Evolutionary conservation across 2,329 filamentous ascomycete genomes (phyloP).

Genomic region (Aspergillus flavus): DNA sequence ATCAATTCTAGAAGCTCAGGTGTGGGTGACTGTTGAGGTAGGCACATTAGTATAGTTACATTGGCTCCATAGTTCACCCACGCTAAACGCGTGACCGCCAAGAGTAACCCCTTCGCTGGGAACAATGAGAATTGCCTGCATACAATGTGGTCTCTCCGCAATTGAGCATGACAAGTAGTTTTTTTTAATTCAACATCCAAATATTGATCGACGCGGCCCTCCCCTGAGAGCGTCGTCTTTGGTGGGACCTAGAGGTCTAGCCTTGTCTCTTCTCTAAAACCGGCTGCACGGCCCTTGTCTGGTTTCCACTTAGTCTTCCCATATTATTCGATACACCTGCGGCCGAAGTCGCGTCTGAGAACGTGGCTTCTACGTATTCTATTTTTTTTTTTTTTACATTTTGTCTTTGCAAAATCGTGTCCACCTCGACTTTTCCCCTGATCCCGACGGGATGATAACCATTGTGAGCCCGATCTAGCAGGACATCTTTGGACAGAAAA

Average conservation of each 20-base stretch:
- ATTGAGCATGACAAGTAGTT: not conserved
- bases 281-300: conserved; percentile 10
- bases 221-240: not conserved
- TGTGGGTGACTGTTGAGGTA: too few relatives aligned
- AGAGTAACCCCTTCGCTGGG: not conserved
- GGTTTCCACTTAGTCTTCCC: conserved; percentile 1
- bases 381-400: not conserved
- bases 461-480: conserved; percentile 20
- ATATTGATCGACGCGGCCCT: not conserved
- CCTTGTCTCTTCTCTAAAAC: not conserved
- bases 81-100: not conserved
- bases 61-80: not conserved
- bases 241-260: conserved; percentile 3
- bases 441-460: conserved; percentile 32
- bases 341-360: conserved; percentile 35
- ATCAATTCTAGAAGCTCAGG: not conserved
- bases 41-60: too few relatives aligned
- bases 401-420: not conserved
- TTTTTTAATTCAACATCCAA: not conserved
- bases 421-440: conserved; percentile 4
- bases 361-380: conserved; percentile 22
- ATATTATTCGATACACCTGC: conserved; percentile 24
- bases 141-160: not conserved
- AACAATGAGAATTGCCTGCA: not conserved
- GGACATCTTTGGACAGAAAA: conserved; percentile 23